Percentiles rank a stretch among this genome's conserved stretches.
Evolutionary conservation across 1,139 yeast species (phyloP).

Genomic region (Sugiyamaella pinicola): DNA sequence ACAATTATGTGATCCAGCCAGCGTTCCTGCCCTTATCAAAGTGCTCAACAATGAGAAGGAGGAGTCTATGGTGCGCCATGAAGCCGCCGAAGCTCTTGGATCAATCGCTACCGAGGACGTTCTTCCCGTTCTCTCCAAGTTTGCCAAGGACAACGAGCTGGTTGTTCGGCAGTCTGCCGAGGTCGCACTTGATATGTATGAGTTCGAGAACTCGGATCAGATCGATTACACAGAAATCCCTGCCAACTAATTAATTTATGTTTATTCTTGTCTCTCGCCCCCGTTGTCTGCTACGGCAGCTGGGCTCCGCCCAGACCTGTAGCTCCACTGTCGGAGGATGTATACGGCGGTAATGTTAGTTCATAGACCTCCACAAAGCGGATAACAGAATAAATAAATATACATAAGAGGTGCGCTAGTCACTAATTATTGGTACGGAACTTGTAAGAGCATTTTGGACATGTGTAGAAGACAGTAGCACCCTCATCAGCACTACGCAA

Average conservation of each 20-base stretch:
- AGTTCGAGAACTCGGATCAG: slow-evolving; percentile 85
- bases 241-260: slow-evolving; percentile 10
- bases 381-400: slow-evolving; percentile 12
- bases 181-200: slow-evolving; percentile 97
- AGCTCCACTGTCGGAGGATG: too few relatives aligned
- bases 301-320: too few relatives aligned
- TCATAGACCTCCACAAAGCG: too few relatives aligned
- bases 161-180: slow-evolving; percentile 96
- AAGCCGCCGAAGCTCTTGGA: slow-evolving; percentile 98
- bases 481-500: slow-evolving; percentile 99
- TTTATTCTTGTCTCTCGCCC: too few relatives aligned
- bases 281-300: too few relatives aligned
- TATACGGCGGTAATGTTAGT: too few relatives aligned
- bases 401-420: background rate
- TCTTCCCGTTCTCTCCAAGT: slow-evolving; percentile 78
- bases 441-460: slow-evolving; percentile 88
- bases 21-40: slow-evolving; percentile 84
- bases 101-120: slow-evolving; percentile 97
- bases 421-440: slow-evolving; percentile 79
- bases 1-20: slow-evolving; percentile 90
- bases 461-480: slow-evolving; percentile 73
- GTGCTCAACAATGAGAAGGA: slow-evolving; percentile 75
- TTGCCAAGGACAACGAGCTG: slow-evolving; percentile 75
- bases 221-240: slow-evolving; percentile 66
- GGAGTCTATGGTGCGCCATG: slow-evolving; percentile 99